Percentiles rank a stretch among this genome's conserved stretches.
These are phyloP conservation scores for Diplosphaera chodatii DNA, from an alignment of 139 green algal species.

Conservation along the genomic window DNA sequence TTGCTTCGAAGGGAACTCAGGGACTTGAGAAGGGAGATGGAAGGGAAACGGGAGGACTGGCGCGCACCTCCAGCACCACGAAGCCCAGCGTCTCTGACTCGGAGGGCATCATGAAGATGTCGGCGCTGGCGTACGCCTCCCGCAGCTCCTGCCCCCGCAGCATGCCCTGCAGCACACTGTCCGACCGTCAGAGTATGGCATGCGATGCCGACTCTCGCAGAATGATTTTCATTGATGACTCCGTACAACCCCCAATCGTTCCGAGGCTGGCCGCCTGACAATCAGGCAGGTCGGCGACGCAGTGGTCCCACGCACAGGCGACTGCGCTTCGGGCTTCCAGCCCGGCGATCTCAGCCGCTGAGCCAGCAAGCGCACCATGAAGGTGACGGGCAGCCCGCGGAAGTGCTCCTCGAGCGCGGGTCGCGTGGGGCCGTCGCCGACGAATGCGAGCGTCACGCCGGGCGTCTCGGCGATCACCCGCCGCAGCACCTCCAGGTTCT, in stretches of 20 bases:
- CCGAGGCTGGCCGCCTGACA: too few species aligned
- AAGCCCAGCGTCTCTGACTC: slow-evolving; percentile 89
- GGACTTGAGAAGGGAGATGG: too few species aligned
- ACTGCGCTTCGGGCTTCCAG: too few species aligned
- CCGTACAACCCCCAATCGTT: too few species aligned
- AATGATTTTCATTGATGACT: too few species aligned
- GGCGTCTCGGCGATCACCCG: slow-evolving; percentile 56
- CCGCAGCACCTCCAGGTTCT: neutral
- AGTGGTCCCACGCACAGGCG: too few species aligned
- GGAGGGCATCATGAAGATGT: slow-evolving; percentile 92
- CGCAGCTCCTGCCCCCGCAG: slow-evolving; percentile 78
- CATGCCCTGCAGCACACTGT: slow-evolving; percentile 45
- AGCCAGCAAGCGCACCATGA: neutral
- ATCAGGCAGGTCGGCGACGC: too few species aligned
- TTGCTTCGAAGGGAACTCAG: too few species aligned
- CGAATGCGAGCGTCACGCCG: slow-evolving; percentile 66
- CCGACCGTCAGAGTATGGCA: too few species aligned
- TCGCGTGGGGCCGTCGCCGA: slow-evolving; percentile 83
- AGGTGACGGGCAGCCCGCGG: neutral
- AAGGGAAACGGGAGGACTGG: too few species aligned
- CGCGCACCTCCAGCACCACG: slow-evolving; percentile 80
- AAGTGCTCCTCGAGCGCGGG: slow-evolving; percentile 66
- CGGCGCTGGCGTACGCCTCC: slow-evolving; percentile 76
- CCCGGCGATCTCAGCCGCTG: too few species aligned
- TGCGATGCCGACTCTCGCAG: too few species aligned